Conservation (phyloP, 2,329 filamentous ascomycete species). For the Sporothrix inflata region DNA sequence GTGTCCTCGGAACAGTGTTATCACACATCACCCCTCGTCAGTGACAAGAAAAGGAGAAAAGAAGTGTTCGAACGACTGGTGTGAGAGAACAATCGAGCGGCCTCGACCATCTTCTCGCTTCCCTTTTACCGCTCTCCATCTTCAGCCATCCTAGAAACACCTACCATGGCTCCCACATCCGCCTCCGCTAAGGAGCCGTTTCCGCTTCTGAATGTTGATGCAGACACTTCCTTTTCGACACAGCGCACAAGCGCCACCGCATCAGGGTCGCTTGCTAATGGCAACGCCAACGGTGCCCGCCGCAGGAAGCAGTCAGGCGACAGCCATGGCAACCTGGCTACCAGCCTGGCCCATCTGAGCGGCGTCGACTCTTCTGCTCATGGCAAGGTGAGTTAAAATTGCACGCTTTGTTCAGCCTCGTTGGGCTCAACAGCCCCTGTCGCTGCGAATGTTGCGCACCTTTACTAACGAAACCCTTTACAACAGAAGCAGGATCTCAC, state of each 20-base stretch:
- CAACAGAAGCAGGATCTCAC: slow-evolving; percentile 28
- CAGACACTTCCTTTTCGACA: slow-evolving; percentile 50
- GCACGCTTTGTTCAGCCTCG: background rate
- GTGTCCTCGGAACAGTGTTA: background rate
- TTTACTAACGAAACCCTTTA: background rate
- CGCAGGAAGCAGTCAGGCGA: slow-evolving; percentile 61
- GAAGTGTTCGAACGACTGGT: background rate
- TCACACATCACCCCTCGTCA: background rate
- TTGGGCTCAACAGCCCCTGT: background rate
- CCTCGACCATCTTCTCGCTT: background rate
- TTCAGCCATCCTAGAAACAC: background rate
- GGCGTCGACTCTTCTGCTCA: slow-evolving; percentile 26
- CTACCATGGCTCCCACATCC: slow-evolving; percentile 17
- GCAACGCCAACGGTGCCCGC: slow-evolving; percentile 41
- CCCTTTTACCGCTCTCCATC: background rate
- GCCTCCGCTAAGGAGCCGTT: slow-evolving; percentile 55
- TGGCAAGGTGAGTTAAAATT: slow-evolving; percentile 28
- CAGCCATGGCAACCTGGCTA: slow-evolving; percentile 57
- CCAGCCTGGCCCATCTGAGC: slow-evolving; percentile 53
- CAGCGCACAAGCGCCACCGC: slow-evolving; percentile 40
- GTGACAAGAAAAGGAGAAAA: background rate
- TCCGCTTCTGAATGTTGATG: slow-evolving; percentile 50
- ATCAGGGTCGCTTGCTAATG: slow-evolving; percentile 10
- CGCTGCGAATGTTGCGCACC: background rate
- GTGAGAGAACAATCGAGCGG: slow-evolving; percentile 1